Evolutionary conservation across 805 yeast genomes (phyloP).

Genomic region (Tetrapisispora pingtungensis): DNA sequence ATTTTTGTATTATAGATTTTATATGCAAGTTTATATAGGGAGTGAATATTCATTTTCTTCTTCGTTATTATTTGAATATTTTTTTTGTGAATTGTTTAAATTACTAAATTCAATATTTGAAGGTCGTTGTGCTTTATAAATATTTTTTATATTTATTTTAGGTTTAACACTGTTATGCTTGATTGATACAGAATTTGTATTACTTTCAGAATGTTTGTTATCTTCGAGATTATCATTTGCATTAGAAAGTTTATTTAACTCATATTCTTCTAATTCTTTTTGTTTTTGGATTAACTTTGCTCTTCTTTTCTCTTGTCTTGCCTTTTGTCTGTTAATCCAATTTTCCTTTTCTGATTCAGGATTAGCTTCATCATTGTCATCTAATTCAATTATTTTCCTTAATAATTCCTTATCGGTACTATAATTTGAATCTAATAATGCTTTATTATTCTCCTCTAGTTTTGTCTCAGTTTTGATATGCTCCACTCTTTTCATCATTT

Average conservation of each 20-base stretch:
- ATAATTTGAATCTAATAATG: constrained; percentile 11
- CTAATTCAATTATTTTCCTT: constrained; percentile 12
- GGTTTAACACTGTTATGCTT: not conserved
- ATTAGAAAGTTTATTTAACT: constrained; percentile 11
- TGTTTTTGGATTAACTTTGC: constrained; percentile 18
- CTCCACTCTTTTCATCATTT: constrained; percentile 9
- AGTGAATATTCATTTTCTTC: constrained; percentile 18
- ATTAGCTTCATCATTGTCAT: constrained; percentile 22
- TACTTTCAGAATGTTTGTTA: not conserved
- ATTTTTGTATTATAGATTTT: not conserved
- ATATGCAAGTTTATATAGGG: not conserved
- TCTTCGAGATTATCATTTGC: not conserved
- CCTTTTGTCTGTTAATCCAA: constrained; percentile 19
- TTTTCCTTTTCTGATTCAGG: constrained; percentile 14
- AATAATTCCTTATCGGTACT: constrained; percentile 21
- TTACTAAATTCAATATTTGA: constrained; percentile 5
- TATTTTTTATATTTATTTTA: not conserved
- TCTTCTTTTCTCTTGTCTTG: constrained; percentile 15
- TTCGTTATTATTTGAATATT: not conserved
- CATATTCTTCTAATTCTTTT: constrained; percentile 19
- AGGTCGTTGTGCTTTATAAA: constrained; percentile 6
- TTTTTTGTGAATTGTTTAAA: not conserved
- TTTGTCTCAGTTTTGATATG: constrained; percentile 7
- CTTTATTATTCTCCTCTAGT: constrained; percentile 6
- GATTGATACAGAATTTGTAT: not conserved